Evolutionary conservation across 495 filamentous ascomycete species (phyloP).

Genomic region (Xylaria castorea): DNA sequence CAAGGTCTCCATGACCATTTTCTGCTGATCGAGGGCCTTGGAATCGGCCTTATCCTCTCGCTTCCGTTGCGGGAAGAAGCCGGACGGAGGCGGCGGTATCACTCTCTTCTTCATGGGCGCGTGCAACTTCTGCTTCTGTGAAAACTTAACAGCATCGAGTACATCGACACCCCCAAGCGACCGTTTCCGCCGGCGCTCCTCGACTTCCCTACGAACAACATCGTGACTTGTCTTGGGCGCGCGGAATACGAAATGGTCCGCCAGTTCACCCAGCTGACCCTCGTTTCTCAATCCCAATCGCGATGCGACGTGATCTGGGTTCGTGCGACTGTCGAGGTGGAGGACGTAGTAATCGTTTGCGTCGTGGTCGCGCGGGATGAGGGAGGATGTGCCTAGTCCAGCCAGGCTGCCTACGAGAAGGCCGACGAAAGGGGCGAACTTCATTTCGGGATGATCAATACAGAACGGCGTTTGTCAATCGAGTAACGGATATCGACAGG

Average conservation of each 20-base stretch:
- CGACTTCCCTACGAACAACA: slow-evolving; percentile 62
- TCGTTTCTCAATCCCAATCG: slow-evolving; percentile 81
- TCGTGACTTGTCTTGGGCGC: slow-evolving; percentile 68
- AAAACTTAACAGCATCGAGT: slow-evolving; percentile 77
- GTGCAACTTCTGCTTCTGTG: slow-evolving; percentile 79
- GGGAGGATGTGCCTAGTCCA: slow-evolving; percentile 66
- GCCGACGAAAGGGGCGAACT: slow-evolving; percentile 50
- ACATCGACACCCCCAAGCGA: slow-evolving; percentile 58
- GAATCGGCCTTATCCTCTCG: slow-evolving; percentile 46
- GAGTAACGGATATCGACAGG: not conserved
- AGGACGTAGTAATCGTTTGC: slow-evolving; percentile 90
- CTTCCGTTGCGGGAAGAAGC: slow-evolving; percentile 24
- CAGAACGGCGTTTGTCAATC: slow-evolving; percentile 21
- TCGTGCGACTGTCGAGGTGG: slow-evolving; percentile 69
- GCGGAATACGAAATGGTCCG: slow-evolving; percentile 86
- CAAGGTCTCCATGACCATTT: slow-evolving; percentile 66
- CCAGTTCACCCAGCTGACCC: slow-evolving; percentile 80
- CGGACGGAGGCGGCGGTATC: slow-evolving; percentile 53
- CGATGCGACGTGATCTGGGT: slow-evolving; percentile 74
- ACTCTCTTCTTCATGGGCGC: slow-evolving; percentile 76
- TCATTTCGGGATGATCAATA: slow-evolving; percentile 46
- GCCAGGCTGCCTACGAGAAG: slow-evolving; percentile 49
- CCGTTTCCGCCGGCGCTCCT: slow-evolving; percentile 67
- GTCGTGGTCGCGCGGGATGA: slow-evolving; percentile 63
- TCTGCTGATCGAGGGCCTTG: slow-evolving; percentile 62